Percentiles rank a stretch among this genome's conserved stretches.
Conservation (phyloP, 1,284 basidiomycete species). For the Rhodotorula sp. region DNA sequence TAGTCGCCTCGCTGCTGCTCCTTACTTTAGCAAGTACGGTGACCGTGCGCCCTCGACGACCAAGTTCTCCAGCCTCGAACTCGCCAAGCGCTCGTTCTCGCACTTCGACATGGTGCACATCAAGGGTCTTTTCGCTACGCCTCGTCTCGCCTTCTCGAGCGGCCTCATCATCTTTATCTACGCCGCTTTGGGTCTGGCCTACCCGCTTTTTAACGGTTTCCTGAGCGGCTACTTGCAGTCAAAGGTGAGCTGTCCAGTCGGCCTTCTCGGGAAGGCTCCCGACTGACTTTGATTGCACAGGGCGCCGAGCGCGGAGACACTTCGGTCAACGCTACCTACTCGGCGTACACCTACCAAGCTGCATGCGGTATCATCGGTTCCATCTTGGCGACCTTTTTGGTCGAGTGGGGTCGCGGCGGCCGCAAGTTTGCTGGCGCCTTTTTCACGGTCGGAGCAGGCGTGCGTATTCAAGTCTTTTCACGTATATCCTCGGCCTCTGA, state of each 20-base stretch:
- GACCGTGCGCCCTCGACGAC: not conserved
- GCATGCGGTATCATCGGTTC: not conserved
- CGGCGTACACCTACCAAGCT: not conserved
- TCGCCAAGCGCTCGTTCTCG: conserved; percentile 1
- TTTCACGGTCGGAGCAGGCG: conserved; percentile 1
- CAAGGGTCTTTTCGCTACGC: not conserved
- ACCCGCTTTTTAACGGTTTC: conserved; percentile 1
- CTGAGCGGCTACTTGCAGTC: conserved; percentile 1
- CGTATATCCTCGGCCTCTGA: not conserved
- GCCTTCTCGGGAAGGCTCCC: not conserved
- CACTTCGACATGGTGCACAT: not conserved
- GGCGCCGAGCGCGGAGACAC: conserved; percentile 4
- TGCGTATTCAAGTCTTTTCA: not conserved
- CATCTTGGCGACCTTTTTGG: not conserved
- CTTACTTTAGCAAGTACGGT: not conserved
- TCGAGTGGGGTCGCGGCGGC: conserved; percentile 1
- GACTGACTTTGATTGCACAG: not conserved
- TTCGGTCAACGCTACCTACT: not conserved
- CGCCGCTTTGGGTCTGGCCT: not conserved
- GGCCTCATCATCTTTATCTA: conserved; percentile 2
- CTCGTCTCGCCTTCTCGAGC: not conserved
- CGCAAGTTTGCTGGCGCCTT: conserved; percentile 4
- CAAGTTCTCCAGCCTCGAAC: not conserved
- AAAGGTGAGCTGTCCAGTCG: not conserved
- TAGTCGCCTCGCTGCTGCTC: not conserved